Conservation (phyloP, 768 basidiomycete genomes). For the Tylopilus felleus region DNA sequence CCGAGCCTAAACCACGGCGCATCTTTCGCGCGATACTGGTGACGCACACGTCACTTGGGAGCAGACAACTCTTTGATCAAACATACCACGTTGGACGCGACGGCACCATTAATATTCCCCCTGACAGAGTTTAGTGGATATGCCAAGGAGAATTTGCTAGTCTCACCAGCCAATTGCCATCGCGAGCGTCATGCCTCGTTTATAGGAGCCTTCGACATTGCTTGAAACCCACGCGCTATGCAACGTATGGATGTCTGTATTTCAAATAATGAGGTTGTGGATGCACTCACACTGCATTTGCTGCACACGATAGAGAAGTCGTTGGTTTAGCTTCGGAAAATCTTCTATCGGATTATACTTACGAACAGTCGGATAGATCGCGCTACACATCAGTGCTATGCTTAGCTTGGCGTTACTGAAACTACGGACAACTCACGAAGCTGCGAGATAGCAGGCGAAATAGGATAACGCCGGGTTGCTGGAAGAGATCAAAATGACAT, state of each 20-base stretch:
- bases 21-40: constrained; percentile 61
- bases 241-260: neutral
- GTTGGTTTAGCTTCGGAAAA: neutral
- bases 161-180: constrained; percentile 60
- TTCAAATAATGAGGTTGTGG: constrained; percentile 7
- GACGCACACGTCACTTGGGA: neutral
- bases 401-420: constrained; percentile 1
- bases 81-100: constrained; percentile 63
- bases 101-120: constrained; percentile 69
- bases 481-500: constrained; percentile 64
- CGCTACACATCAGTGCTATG: constrained; percentile 16
- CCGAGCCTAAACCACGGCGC: constrained; percentile 67
- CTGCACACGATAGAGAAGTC: constrained; percentile 19
- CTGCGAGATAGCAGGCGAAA: constrained; percentile 58
- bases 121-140: constrained; percentile 21
- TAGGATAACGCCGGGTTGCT: constrained; percentile 62
- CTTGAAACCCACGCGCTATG: constrained; percentile 66
- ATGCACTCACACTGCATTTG: constrained; percentile 48
- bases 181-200: constrained; percentile 64
- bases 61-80: neutral
- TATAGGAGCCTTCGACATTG: constrained; percentile 72
- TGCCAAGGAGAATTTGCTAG: constrained; percentile 1
- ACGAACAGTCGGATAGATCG: constrained; percentile 49
- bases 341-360: constrained; percentile 15
- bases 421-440: constrained; percentile 40